These are phyloP conservation scores for Erysimum cheiri DNA, from an alignment of 441 rosid species.

Conservation along the genomic window DNA sequence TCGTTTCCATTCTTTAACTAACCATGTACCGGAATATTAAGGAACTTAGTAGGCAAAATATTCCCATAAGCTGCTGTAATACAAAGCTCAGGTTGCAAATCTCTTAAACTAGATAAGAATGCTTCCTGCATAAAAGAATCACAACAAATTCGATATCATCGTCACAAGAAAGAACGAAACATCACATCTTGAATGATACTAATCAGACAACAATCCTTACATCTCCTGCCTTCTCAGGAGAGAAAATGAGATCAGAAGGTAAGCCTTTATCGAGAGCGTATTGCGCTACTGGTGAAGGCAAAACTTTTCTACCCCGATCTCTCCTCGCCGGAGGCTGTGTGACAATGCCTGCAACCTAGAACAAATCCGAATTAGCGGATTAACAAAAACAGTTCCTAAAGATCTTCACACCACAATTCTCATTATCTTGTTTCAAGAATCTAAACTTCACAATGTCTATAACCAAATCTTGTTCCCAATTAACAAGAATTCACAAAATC, in stretches of 20 bases:
- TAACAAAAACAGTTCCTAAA: not conserved
- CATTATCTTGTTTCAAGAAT: constrained; percentile 1
- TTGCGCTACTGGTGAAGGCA: constrained; percentile 86
- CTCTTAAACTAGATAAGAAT: constrained; percentile 67
- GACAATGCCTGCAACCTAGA: constrained; percentile 89
- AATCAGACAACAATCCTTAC: constrained; percentile 45
- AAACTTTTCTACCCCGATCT: constrained; percentile 78
- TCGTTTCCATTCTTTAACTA: constrained; percentile 42
- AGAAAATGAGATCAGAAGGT: constrained; percentile 75
- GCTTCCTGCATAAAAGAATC: constrained; percentile 57
- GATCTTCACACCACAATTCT: constrained; percentile 16
- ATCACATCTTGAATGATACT: constrained; percentile 18
- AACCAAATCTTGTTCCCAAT: not conserved
- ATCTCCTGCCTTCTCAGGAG: constrained; percentile 90
- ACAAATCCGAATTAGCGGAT: constrained; percentile 14
- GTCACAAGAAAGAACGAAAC: not conserved
- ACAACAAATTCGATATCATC: not conserved
- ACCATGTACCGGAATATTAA: constrained; percentile 84
- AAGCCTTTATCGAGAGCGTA: constrained; percentile 86
- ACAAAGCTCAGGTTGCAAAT: constrained; percentile 89
- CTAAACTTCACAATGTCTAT: not conserved
- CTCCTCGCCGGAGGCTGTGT: constrained; percentile 89
- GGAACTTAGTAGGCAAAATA: constrained; percentile 85
- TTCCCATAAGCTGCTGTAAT: constrained; percentile 94
- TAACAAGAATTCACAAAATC: not conserved